Evolutionary conservation across 2,329 filamentous ascomycete genomes (phyloP), one percentile per base, ranked within the genome.

Genomic region (Ophiostoma tasmaniense): DNA sequence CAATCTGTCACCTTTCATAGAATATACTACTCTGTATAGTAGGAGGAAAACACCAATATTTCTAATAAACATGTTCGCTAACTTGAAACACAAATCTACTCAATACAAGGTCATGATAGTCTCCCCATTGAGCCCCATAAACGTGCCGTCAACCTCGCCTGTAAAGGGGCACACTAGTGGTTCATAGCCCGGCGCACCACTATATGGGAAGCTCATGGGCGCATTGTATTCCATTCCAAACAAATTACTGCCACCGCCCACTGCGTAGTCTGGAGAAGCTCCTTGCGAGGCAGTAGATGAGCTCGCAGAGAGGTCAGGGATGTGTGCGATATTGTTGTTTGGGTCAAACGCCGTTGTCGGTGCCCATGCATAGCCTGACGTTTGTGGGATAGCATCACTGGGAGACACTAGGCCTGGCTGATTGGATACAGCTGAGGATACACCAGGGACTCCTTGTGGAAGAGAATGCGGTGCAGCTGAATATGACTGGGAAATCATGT

Each of bases 21-120:
- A 6, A 33, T 2, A 33, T 6, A 4, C 8, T 33, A 33, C 33
- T 33, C 8, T 8, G 33, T 33, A 2, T 33, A 5, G 33, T 33
- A 8, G 3, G 33, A 33, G 33, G 5, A 33, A 33, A 33, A 33
- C 5, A 33, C 33, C 33, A 33, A 33, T 33, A 33, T 6, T 6
- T 33, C 33, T 33, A 33, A 6, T 33, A 33, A 33, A 4, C 33
- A 33, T 33, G 33, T 8, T 33, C 33, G 33, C 33, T 33, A 33
- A 6, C 5, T 33, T 6, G 8, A 33, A 8, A 33, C 33, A 33
- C 33, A 4, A 33, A 33, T 33, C 1, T 33, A 33, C 33, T 67
- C 30, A 69, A 67, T 67, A 67, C 33, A 65, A 35, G 25, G 59
- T 67, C 66, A 69, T 65, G 0, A 65, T 35, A 6, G 66, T 67